phyloP scores from a whole-genome alignment of 495 filamentous ascomycete genomes.

The Pyrenula massariospora region DNA sequence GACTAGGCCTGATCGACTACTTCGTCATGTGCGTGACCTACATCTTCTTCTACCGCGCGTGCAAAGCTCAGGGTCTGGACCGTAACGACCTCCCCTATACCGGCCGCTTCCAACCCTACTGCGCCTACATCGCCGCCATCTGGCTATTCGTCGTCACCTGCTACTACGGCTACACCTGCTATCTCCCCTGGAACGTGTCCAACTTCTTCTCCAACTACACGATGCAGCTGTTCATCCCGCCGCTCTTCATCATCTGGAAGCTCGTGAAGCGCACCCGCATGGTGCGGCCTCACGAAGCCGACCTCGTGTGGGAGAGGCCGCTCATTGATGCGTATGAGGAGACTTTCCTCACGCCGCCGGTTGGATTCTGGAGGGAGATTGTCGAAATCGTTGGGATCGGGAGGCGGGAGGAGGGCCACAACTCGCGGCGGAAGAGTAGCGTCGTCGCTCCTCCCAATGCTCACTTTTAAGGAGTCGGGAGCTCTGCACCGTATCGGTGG shows the following conservation, averaged over 20 bases:
- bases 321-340: conserved; percentile 7
- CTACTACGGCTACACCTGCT: conserved; percentile 15
- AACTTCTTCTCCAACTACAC: conserved; percentile 22
- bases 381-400: too few species aligned
- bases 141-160: conserved; percentile 22
- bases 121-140: conserved; percentile 17
- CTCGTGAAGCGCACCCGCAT: conserved; percentile 33
- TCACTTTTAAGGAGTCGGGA: too few species aligned
- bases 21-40: conserved; percentile 40
- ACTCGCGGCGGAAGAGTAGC: too few species aligned
- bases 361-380: too few species aligned
- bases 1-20: conserved; percentile 24
- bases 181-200: conserved; percentile 13
- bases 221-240: conserved; percentile 34
- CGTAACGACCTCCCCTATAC: conserved; percentile 18
- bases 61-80: conserved; percentile 20
- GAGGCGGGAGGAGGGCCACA: too few species aligned
- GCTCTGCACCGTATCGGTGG: too few species aligned
- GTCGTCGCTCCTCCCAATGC: too few species aligned
- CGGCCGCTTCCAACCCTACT: conserved; percentile 21
- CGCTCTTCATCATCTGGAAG: conserved; percentile 43
- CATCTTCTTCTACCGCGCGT: conserved; percentile 22
- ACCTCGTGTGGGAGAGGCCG: conserved; percentile 44
- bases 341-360: too few species aligned
- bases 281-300: conserved; percentile 26